These are phyloP conservation scores for Fusarium dlaminii DNA, from an alignment of 2,329 filamentous ascomycete genomes.

Conservation along the genomic window DNA sequence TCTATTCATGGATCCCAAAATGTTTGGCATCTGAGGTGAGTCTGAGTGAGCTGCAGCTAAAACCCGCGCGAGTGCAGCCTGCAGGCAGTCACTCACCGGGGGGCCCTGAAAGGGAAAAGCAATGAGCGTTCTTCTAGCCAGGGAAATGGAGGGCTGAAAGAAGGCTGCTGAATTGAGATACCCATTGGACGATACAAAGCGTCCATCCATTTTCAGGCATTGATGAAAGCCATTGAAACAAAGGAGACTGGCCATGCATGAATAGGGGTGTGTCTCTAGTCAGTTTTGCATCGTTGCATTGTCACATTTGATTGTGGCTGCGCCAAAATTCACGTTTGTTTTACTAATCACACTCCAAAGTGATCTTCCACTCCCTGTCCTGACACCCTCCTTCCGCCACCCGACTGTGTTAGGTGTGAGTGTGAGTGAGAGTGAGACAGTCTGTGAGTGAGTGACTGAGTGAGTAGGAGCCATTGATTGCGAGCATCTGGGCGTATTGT, in stretches of 20 bases:
- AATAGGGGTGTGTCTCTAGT: constrained; percentile 1
- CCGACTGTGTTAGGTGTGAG: constrained; percentile 1
- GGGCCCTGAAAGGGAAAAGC: constrained; percentile 13
- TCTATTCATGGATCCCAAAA: background rate
- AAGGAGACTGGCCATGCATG: background rate
- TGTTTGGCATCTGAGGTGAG: constrained; percentile 9
- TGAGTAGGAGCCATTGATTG: constrained; percentile 6
- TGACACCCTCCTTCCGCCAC: constrained; percentile 26
- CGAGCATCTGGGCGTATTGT: constrained; percentile 2
- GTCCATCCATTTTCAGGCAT: constrained; percentile 15
- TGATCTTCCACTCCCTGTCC: background rate
- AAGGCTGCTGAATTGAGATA: constrained; percentile 4
- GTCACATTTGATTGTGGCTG: constrained; percentile 24
- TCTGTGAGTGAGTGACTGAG: background rate
- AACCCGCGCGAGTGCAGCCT: constrained; percentile 26
- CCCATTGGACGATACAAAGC: constrained; percentile 12
- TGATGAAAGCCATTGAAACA: constrained; percentile 1
- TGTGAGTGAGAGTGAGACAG: constrained; percentile 7
- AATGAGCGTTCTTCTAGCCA: constrained; percentile 17
- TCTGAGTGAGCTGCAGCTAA: constrained; percentile 32
- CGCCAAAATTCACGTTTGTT: constrained; percentile 25
- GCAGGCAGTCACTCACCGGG: constrained; percentile 22
- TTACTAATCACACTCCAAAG: constrained; percentile 3
- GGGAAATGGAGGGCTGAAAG: constrained; percentile 30
- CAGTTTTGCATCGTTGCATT: constrained; percentile 16